phyloP scores from a whole-genome alignment of 2,329 filamentous ascomycete genomes.

The Zalaria obscura region DNA sequence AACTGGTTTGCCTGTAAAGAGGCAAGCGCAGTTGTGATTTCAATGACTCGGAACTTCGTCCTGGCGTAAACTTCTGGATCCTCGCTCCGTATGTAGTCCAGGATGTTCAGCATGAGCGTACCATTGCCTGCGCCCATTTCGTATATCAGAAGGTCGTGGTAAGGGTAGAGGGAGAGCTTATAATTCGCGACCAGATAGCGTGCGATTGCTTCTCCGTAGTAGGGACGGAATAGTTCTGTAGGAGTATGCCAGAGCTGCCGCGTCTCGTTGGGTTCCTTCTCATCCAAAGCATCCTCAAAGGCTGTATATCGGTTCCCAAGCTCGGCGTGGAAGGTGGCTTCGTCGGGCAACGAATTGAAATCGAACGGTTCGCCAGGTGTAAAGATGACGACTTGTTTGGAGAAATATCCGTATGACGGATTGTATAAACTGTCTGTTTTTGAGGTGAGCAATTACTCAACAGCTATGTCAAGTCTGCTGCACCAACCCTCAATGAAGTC shows the following conservation, averaged over 20 bases:
- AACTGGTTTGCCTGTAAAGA: slow-evolving; percentile 61
- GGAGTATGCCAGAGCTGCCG: slow-evolving; percentile 97
- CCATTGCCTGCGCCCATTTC: slow-evolving; percentile 97
- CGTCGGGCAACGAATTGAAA: slow-evolving; percentile 68
- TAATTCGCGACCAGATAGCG: slow-evolving; percentile 93
- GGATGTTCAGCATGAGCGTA: slow-evolving; percentile 93
- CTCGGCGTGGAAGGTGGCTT: slow-evolving; percentile 66
- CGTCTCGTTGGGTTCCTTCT: slow-evolving; percentile 53
- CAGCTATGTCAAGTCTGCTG: not conserved
- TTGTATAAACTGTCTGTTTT: slow-evolving; percentile 78
- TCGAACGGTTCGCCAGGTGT: slow-evolving; percentile 81
- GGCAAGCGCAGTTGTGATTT: slow-evolving; percentile 77
- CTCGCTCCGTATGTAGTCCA: slow-evolving; percentile 84
- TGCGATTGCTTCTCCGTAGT: slow-evolving; percentile 95
- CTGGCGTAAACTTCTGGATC: slow-evolving; percentile 88
- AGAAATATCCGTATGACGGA: slow-evolving; percentile 88
- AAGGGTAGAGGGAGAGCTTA: slow-evolving; percentile 83
- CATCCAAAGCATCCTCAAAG: slow-evolving; percentile 82
- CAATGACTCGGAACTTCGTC: slow-evolving; percentile 89
- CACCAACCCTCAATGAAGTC: slow-evolving; percentile 74
- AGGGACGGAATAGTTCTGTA: slow-evolving; percentile 89
- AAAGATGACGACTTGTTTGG: slow-evolving; percentile 93
- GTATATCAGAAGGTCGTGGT: slow-evolving; percentile 94
- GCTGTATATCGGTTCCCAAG: slow-evolving; percentile 70
- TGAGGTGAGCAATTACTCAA: slow-evolving; percentile 4